Percentiles rank a stretch among this genome's conserved stretches.
Conservation (phyloP, 1,284 basidiomycete species). For the Pyrrhoderma noxium region DNA sequence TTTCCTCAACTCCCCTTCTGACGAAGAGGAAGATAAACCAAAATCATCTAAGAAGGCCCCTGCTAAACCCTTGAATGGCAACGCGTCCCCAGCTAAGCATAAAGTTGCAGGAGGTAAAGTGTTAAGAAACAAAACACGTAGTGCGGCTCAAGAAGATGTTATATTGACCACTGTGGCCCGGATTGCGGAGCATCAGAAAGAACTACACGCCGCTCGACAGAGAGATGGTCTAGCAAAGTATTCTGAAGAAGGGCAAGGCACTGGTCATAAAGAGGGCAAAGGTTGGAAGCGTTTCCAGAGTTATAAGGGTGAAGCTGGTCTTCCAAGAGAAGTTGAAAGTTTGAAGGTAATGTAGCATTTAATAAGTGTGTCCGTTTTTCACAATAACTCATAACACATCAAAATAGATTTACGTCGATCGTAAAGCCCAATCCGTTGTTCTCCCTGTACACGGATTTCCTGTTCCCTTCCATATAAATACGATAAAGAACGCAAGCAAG, state of each 20-base stretch:
- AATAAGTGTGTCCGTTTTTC: not conserved
- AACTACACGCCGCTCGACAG: slow-evolving; percentile 78
- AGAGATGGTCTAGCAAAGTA: slow-evolving; percentile 79
- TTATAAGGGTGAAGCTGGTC: slow-evolving; percentile 88
- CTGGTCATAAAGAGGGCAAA: slow-evolving; percentile 79
- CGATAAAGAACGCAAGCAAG: slow-evolving; percentile 97
- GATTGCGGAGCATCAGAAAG: slow-evolving; percentile 84
- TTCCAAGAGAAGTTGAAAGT: slow-evolving; percentile 76
- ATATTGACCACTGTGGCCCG: slow-evolving; percentile 62
- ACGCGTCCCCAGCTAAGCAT: slow-evolving; percentile 51
- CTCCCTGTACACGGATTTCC: slow-evolving; percentile 93
- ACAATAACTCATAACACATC: slow-evolving; percentile 10
- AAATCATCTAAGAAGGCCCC: slow-evolving; percentile 55
- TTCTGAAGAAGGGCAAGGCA: slow-evolving; percentile 65
- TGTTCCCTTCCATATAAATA: slow-evolving; percentile 97
- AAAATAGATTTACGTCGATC: slow-evolving; percentile 81
- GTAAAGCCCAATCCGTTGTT: slow-evolving; percentile 84
- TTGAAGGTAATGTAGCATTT: slow-evolving; percentile 50
- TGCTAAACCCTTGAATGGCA: slow-evolving; percentile 47
- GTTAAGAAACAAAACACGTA: slow-evolving; percentile 77
- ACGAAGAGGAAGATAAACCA: slow-evolving; percentile 40
- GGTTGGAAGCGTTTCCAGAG: slow-evolving; percentile 95
- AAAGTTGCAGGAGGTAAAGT: slow-evolving; percentile 79
- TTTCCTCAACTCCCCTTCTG: slow-evolving; percentile 61
- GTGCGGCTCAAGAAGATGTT: slow-evolving; percentile 72